Evolutionary conservation across 257 asterid genomes (phyloP), one percentile per base, ranked within the genome.

Genomic region (Eustoma russellianum): DNA sequence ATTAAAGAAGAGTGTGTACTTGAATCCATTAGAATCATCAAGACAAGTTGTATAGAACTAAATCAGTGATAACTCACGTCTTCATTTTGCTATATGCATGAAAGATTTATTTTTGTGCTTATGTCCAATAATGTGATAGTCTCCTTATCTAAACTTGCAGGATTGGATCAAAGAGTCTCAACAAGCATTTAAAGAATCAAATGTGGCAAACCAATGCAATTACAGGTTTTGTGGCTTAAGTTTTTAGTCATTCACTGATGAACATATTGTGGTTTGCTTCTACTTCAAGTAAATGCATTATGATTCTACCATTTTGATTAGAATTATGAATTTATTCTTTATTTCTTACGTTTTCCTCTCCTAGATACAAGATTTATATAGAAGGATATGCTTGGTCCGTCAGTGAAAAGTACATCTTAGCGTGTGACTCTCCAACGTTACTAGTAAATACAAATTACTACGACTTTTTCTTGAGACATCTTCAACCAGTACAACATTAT

Each of bases 301-400:
- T 5, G 1, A 7, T 5, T 38, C 5, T 38, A 38, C 12, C 12
- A 38, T 7, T 38, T 38, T 4, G 5, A n/a, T 9, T 46, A 19
- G 10, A n/a, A 44, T 16, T 15, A 33, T 50, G 10, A 2, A 38
- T 13, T 16, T 28, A 5, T 17, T 9, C 3, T 9, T 28, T 12
- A 13, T 59, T 50, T 49, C 7, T 38, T 38, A 38, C n/a, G 15
- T 50, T 47, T 16, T 41, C 50, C 7, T 15, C 9, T 9, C 50
- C 9, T 60, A 70, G 75, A 50, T 70, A 64, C 35, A 70, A 70
- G 60, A 64, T 70, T 56, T 70, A 70, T 33, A 60, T 59, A 9
- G 71, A 70, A 61, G 71, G 76, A 61, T 65, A 61, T 46, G 68
- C 76, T 1, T 70, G 71, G 68, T 60, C 76, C n/a, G 71, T 70